A percentile compares a stretch with the other conserved stretches of the same genome.
phyloP scores from a whole-genome alignment of 176 grass and related monocot genomes.

The Rhynchospora breviuscula region DNA sequence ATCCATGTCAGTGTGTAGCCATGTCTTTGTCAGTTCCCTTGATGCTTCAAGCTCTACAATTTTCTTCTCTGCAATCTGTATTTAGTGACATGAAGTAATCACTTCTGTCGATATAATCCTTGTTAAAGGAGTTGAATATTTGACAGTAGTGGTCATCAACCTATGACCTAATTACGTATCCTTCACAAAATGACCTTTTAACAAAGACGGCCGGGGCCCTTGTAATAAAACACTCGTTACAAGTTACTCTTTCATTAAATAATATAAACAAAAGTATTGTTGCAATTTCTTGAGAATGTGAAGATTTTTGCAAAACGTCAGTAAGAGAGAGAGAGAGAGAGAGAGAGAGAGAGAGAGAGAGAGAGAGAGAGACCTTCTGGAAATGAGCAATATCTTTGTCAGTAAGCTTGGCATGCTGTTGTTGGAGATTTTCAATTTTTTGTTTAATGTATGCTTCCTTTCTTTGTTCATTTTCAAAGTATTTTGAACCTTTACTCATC shows the following conservation, averaged over 20 bases:
- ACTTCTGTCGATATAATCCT: background rate
- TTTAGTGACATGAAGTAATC: background rate
- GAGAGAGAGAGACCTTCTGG: constrained; percentile 42
- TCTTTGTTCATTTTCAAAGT: constrained; percentile 89
- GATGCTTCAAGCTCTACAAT: constrained; percentile 81
- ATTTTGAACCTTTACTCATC: constrained; percentile 92
- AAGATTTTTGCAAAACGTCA: background rate
- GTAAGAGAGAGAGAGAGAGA: background rate
- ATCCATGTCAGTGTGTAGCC: constrained; percentile 97
- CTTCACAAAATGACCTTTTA: background rate
- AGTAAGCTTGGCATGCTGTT: constrained; percentile 50
- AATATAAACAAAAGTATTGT: background rate
- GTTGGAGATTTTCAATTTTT: constrained; percentile 62
- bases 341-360: background rate
- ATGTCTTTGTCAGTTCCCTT: constrained; percentile 84
- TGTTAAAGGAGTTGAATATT: background rate
- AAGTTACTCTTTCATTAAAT: background rate
- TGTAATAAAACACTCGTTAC: background rate
- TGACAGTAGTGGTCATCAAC: background rate
- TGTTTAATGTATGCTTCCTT: constrained; percentile 69
- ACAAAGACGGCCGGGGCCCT: background rate
- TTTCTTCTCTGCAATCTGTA: constrained; percentile 68
- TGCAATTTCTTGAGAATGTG: background rate
- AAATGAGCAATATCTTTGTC: constrained; percentile 70
- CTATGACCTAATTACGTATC: background rate